Evolutionary conservation across 257 asterid species (phyloP).

Genomic region (Dorcoceras hygrometricum): DNA sequence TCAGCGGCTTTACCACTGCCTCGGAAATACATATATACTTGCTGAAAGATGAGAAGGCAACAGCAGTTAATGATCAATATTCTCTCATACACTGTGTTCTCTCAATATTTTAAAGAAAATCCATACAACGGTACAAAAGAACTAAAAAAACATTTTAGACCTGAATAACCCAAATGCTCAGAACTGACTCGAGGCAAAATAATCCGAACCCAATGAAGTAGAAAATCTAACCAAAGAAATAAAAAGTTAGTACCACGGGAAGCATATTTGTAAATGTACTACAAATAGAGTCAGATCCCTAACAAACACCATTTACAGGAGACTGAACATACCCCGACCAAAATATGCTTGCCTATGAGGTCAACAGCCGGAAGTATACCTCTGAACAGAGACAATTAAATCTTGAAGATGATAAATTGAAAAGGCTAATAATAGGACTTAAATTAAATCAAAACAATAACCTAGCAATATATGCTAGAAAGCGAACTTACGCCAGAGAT

Average conservation of each 20-base stretch:
- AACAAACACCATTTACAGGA: not conserved
- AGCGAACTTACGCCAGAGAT: conserved; percentile 46
- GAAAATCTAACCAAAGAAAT: conserved; percentile 34
- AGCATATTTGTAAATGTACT: not conserved
- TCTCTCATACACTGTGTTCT: not conserved
- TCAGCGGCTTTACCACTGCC: conserved; percentile 54
- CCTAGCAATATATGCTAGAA: not conserved
- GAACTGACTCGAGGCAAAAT: conserved; percentile 52
- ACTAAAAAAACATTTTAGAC: conserved; percentile 11
- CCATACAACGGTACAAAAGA: not conserved
- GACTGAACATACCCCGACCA: conserved; percentile 48
- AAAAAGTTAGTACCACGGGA: not conserved
- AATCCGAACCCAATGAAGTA: conserved; percentile 57
- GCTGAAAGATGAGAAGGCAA: conserved; percentile 33
- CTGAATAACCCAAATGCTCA: conserved; percentile 65
- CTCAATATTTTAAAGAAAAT: not conserved
- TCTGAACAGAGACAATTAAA: conserved; percentile 31
- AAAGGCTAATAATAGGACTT: not conserved
- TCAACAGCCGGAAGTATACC: conserved; percentile 62
- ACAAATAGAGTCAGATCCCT: not conserved
- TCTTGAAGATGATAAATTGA: conserved; percentile 1
- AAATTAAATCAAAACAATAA: not conserved
- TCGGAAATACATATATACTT: conserved; percentile 60
- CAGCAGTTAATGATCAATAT: not conserved
- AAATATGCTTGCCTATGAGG: conserved; percentile 38